phyloP scores from a whole-genome alignment of 257 asterid genomes.

The Echites panduratus region DNA sequence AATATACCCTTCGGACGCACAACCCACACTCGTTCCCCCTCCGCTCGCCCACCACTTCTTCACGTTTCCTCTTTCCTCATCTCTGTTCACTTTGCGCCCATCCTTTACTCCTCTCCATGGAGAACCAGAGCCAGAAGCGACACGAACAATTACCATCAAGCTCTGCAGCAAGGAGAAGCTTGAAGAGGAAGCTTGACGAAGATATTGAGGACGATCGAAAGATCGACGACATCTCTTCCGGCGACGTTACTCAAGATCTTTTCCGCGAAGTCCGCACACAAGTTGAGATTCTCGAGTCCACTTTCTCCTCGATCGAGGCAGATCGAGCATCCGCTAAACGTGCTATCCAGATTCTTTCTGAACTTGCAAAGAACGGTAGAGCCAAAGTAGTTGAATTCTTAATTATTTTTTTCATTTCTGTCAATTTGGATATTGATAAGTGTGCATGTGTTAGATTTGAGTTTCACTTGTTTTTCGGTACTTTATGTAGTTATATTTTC shows the following conservation, averaged over 20 bases:
- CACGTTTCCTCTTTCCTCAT: conserved; percentile 29
- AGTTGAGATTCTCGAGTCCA: conserved; percentile 30
- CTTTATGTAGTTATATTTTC: conserved; percentile 23
- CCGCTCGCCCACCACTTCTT: conserved; percentile 16
- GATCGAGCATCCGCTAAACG: conserved; percentile 41
- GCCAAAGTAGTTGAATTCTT: background rate
- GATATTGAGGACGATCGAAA: conserved; percentile 51
- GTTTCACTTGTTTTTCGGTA: background rate
- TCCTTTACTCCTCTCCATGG: conserved; percentile 41
- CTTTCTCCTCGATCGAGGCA: conserved; percentile 30
- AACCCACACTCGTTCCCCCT: conserved; percentile 15
- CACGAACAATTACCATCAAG: conserved; percentile 50
- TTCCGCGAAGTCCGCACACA: conserved; percentile 29
- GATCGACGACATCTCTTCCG: conserved; percentile 40
- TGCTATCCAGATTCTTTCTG: conserved; percentile 38
- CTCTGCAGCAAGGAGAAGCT: conserved; percentile 53
- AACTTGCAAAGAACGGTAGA: conserved; percentile 41
- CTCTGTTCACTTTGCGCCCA: conserved; percentile 16
- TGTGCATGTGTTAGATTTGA: conserved; percentile 2
- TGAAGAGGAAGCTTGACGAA: conserved; percentile 73
- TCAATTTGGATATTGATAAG: background rate
- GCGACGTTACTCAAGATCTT: conserved; percentile 64
- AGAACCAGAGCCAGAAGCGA: conserved; percentile 62
- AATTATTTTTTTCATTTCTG: background rate
- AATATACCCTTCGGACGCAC: conserved; percentile 41